Base-by-base conservation (phyloP, 2,329 filamentous ascomycete species). In the Fusarium nurragi region DNA sequence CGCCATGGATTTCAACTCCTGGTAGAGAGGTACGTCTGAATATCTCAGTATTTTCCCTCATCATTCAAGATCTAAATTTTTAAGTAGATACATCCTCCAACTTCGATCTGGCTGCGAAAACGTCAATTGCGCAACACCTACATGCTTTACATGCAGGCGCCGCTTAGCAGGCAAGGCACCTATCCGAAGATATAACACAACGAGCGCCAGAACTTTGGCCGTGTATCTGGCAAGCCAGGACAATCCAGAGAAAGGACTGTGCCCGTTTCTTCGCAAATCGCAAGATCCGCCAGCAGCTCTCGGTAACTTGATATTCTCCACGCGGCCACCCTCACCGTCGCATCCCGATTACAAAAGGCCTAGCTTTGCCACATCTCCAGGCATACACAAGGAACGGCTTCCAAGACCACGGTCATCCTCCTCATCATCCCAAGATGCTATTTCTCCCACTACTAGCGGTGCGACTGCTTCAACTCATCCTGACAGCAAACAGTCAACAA, bases 131-230 rank as follows among this genome's bases (percentile, higher is more conserved):
- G 82, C 81, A 32, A 94, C 88, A 2, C 79, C 92, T 14, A 94
- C 92, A 14, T 97, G 93, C 78, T 90, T 94, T 72, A 93, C 89
- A 61, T 93, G 87, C 74, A 88, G 91, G 53, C 90, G 86, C 76
- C 86, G 90, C 66, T 79, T 89, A 37, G 84, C 87, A 23, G 86
- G 84, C 30, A 86, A 87, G 64, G 85, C 85, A 1, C 92, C 92
- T 4, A 85, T 93, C 68, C 88, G 92, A 60, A 86, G 90, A 71
- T 95, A 94, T 71, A 97, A 90, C 55, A 85, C 90, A 21, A 87
- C 93, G 41, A 97, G 92, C 71, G 93, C 93, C 10, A 86, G 92
- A 70, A 92, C 91, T 2, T 78, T 97, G 28, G 93, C 93, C 13
- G 86, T 92, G 54, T 92, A 91, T 71, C 83, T 97, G 47, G 92